These are phyloP conservation scores for Vitis vinifera DNA, from an alignment of 164 flowering plant species.

Conservation along the genomic window ASM3070453v1 NC_081808.1:5422001-5422500, in stretches of 20 bases:
- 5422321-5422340: slow-evolving; percentile 90
- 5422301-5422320: slow-evolving; percentile 80
- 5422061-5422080: too few relatives aligned
- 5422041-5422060: too few relatives aligned
- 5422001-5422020: too few relatives aligned
- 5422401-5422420: slow-evolving; percentile 31
- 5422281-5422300: slow-evolving; percentile 33
- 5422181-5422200: background rate
- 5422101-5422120: too few relatives aligned
- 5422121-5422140: too few relatives aligned
- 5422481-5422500: slow-evolving; percentile 39
- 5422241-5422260: slow-evolving; percentile 84
- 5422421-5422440: slow-evolving; percentile 41
- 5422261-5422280: slow-evolving; percentile 75
- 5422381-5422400: slow-evolving; percentile 48
- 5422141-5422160: background rate
- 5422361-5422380: slow-evolving; percentile 68
- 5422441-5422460: slow-evolving; percentile 58
- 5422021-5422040: too few relatives aligned
- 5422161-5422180: background rate
- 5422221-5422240: slow-evolving; percentile 57
- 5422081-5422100: too few relatives aligned
- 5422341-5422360: slow-evolving; percentile 62
- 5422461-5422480: slow-evolving; percentile 52
- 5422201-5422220: background rate